These are phyloP conservation scores for Castanea crenata DNA, from an alignment of 306 rosid species.

Conservation along the genomic window DNA sequence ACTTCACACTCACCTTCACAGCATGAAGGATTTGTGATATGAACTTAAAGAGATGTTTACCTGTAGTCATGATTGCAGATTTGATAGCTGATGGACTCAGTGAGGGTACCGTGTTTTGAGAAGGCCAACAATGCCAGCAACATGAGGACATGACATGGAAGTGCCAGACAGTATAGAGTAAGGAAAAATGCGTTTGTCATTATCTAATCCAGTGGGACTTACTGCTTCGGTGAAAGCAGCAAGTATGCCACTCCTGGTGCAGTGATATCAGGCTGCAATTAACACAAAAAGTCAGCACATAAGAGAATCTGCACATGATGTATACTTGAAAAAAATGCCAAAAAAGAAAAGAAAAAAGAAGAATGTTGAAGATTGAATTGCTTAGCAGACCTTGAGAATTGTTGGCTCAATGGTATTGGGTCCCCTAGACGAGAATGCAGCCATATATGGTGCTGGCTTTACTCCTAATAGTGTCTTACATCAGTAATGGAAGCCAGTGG, in stretches of 20 bases:
- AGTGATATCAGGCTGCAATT: constrained; percentile 55
- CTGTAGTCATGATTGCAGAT: constrained; percentile 73
- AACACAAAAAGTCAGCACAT: neutral
- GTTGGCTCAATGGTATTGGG: constrained; percentile 42
- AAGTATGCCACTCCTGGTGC: constrained; percentile 60
- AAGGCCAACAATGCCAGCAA: constrained; percentile 51
- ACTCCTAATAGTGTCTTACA: constrained; percentile 31
- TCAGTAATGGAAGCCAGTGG: constrained; percentile 50
- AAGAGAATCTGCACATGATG: neutral
- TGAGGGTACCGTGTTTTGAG: constrained; percentile 49
- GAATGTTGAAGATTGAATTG: neutral
- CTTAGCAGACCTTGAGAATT: constrained; percentile 55
- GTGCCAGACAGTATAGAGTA: constrained; percentile 37
- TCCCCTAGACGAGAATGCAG: constrained; percentile 75
- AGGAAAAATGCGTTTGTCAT: constrained; percentile 34
- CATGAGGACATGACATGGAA: constrained; percentile 70
- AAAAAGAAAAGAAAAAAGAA: neutral
- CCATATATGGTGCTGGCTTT: constrained; percentile 55
- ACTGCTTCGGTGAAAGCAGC: constrained; percentile 25
- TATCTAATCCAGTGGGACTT: constrained; percentile 13
- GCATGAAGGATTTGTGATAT: neutral
- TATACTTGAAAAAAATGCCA: neutral
- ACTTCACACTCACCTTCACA: neutral
- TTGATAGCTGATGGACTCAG: constrained; percentile 66
- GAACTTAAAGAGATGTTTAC: constrained; percentile 14